Evolutionary conservation across 2,329 filamentous ascomycete species (phyloP), one percentile per base, ranked within the genome.

Genomic region (Claviceps humidiphila): DNA sequence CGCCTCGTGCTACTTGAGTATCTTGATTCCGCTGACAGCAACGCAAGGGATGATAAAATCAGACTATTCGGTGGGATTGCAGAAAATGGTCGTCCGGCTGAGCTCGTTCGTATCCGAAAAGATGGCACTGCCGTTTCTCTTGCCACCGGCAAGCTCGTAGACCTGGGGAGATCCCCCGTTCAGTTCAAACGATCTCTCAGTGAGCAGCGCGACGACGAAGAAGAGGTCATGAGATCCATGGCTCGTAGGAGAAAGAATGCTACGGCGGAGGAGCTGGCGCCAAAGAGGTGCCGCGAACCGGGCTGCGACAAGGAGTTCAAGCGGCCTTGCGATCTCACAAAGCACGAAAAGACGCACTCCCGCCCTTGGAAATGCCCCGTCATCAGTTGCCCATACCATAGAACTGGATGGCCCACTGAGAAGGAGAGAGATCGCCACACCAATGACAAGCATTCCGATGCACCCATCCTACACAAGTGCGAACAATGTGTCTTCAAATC

Each of bases 311-410:
- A 95, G 71, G 82, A 91, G 68, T 97, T 97, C 74, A 94, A 93
- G 71, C 84, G 93, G 56, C 89, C 89, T n/a, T 97, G 93, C 69
- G 93, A 98, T 67, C 74, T 97, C 54, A 96, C 89, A 59, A 97
- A 97, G 75, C 93, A 98, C 70, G 87, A 95, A 72, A 98, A 97
- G 76, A 97, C 91, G 0, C 93, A 98, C 68, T 89, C 88, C 52
- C 87, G 93, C 39, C 93, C 91, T 9, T 96, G 87, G 86, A 98
- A 98, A 74, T 98, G 93, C 69, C 78, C 82, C 6, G 74, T 87
- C 22, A 64, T 78, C 42, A 82, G 80, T 46, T 97, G 93, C 85
- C 95, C 94, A 66, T 97, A 95, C 68, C 82, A 87, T 66, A 79
- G 85, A 38, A 82, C 87, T 60, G 93, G 93, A 49, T 97, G 91